phyloP scores from a whole-genome alignment of 176 grass and related monocot species.

The Oryza longistaminata region DNA sequence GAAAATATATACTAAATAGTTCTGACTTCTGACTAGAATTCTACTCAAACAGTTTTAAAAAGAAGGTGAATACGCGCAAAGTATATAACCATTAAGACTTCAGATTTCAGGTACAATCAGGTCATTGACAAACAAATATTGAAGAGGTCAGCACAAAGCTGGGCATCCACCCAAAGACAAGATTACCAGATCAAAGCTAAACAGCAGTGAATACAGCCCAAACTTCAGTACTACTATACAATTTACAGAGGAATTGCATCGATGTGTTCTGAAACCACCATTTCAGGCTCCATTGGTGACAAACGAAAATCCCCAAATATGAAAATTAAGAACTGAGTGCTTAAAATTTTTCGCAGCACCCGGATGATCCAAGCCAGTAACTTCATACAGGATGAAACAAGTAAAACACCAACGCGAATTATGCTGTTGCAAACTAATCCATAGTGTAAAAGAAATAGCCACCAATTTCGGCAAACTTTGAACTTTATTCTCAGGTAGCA shows the following conservation, averaged over 20 bases:
- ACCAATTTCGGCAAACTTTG: background rate
- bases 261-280: background rate
- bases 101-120: conserved; percentile 1
- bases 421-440: background rate
- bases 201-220: background rate
- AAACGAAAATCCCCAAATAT: background rate
- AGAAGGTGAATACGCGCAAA: background rate
- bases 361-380: background rate
- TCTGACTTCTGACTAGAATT: background rate
- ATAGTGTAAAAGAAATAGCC: background rate
- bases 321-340: background rate
- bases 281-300: background rate
- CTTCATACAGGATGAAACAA: background rate
- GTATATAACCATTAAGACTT: background rate
- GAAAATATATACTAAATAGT: background rate
- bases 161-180: background rate
- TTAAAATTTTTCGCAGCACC: background rate
- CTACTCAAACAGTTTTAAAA: background rate
- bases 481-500: conserved; percentile 9
- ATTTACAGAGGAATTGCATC: background rate
- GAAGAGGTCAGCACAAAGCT: background rate
- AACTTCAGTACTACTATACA: background rate
- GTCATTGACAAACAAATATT: background rate
- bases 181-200: background rate
- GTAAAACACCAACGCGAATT: background rate